These are phyloP conservation scores for Tulasnella sp. DNA, from an alignment of 768 basidiomycete genomes.

Conservation along the genomic window DNA sequence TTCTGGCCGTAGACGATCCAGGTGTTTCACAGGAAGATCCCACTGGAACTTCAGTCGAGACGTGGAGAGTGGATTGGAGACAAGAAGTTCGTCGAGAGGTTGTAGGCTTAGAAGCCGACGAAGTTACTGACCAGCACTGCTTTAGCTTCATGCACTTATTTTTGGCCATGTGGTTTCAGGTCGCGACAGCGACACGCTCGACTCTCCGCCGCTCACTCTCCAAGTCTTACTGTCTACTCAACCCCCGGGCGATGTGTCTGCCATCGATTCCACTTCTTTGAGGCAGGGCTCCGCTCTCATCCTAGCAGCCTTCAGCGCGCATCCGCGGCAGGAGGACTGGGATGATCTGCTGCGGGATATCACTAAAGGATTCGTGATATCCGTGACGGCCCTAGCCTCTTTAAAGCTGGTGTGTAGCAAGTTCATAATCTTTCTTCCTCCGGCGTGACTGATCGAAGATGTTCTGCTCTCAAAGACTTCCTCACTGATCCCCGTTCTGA, in stretches of 20 bases:
- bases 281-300: background rate
- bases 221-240: background rate
- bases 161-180: slow-evolving; percentile 1
- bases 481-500: slow-evolving; percentile 1
- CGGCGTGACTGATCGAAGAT: background rate
- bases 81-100: background rate
- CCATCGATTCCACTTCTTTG: background rate
- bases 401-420: background rate
- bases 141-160: slow-evolving; percentile 3
- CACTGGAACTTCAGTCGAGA: background rate
- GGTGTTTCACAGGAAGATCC: background rate
- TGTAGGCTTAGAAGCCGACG: no score
- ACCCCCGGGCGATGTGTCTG: background rate
- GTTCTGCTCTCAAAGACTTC: background rate
- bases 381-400: background rate
- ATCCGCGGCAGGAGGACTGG: slow-evolving; percentile 7
- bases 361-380: background rate
- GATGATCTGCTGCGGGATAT: background rate
- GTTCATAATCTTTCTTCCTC: background rate
- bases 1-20: no score
- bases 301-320: background rate
- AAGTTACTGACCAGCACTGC: background rate
- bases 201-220: background rate
- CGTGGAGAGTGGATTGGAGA: slow-evolving; percentile 2
- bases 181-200: background rate